Conservation (phyloP, 495 filamentous ascomycete genomes). For the Tuber calosporum region DNA sequence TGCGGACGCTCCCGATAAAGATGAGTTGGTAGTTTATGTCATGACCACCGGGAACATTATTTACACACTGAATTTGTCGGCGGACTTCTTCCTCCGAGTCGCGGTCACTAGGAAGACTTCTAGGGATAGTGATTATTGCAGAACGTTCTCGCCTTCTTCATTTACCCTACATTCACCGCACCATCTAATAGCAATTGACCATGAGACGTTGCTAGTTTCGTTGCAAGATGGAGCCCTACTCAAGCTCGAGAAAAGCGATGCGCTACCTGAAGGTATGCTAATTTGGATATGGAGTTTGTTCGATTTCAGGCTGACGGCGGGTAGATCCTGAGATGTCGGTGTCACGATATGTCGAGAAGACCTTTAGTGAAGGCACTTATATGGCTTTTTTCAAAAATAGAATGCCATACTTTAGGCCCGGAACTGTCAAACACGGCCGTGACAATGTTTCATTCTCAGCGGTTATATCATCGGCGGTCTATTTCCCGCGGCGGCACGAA, state of each 20-base stretch:
- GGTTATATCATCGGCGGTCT: constrained; percentile 37
- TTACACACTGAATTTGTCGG: constrained; percentile 69
- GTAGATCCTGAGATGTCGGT: constrained; percentile 35
- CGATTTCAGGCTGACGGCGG: not conserved
- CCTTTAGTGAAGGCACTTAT: constrained; percentile 34
- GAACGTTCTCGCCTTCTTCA: constrained; percentile 59
- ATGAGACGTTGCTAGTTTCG: constrained; percentile 67
- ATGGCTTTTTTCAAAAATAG: constrained; percentile 38
- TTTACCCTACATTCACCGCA: constrained; percentile 75
- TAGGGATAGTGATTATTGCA: constrained; percentile 59
- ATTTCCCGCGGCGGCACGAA: constrained; percentile 13
- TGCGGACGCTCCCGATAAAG: constrained; percentile 67
- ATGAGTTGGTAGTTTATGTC: constrained; percentile 70
- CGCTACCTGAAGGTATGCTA: constrained; percentile 25
- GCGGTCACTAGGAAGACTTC: constrained; percentile 26
- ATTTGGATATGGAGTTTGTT: not conserved
- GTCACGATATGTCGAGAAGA: constrained; percentile 38
- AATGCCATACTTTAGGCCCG: constrained; percentile 36
- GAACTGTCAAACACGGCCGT: constrained; percentile 33
- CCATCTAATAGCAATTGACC: constrained; percentile 64
- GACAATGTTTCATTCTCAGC: constrained; percentile 39
- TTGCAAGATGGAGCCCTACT: constrained; percentile 77
- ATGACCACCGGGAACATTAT: constrained; percentile 71
- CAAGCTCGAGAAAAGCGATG: constrained; percentile 50
- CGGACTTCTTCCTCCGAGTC: constrained; percentile 65